Evolutionary conservation across 2,329 filamentous ascomycete species (phyloP).

Genomic region (Magnaporthiopsis rhizophila): DNA sequence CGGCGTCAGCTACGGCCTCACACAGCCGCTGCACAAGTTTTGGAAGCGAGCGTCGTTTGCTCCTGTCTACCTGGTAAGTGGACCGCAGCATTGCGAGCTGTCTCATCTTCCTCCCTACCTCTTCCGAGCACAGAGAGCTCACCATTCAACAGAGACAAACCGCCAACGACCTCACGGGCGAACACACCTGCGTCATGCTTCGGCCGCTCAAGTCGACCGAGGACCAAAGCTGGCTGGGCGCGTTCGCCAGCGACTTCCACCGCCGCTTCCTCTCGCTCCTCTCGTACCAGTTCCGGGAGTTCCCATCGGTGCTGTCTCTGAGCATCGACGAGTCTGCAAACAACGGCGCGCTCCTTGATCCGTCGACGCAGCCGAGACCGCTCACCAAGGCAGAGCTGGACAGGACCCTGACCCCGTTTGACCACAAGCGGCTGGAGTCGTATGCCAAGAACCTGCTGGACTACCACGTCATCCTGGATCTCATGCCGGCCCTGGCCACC

Average conservation of each 20-base stretch:
- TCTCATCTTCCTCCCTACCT: too few relatives aligned
- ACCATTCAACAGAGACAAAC: slow-evolving; percentile 57
- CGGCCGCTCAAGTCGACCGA: slow-evolving; percentile 62
- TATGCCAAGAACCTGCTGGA: slow-evolving; percentile 97
- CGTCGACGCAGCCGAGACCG: slow-evolving; percentile 40
- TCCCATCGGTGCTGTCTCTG: slow-evolving; percentile 69
- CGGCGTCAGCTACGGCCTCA: slow-evolving; percentile 92
- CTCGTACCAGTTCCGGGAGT: slow-evolving; percentile 85
- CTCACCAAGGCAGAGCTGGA: slow-evolving; percentile 74
- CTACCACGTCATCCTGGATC: slow-evolving; percentile 93
- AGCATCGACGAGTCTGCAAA: slow-evolving; percentile 83
- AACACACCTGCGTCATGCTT: slow-evolving; percentile 97
- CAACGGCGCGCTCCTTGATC: slow-evolving; percentile 50
- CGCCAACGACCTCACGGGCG: slow-evolving; percentile 89
- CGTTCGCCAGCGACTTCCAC: slow-evolving; percentile 90
- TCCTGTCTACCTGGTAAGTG: slow-evolving; percentile 66
- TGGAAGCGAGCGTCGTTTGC: slow-evolving; percentile 86
- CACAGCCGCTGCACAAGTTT: slow-evolving; percentile 81
- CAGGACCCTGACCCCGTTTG: slow-evolving; percentile 73
- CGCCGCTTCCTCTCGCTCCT: slow-evolving; percentile 83
- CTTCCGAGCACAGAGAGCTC: too few relatives aligned
- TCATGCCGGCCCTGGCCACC: slow-evolving; percentile 73
- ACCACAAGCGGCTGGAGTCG: slow-evolving; percentile 87
- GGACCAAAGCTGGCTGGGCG: slow-evolving; percentile 78
- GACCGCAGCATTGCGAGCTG: background rate